Conservation (phyloP, 169 alveolate species). For the Eimeria necatrix region DNA sequence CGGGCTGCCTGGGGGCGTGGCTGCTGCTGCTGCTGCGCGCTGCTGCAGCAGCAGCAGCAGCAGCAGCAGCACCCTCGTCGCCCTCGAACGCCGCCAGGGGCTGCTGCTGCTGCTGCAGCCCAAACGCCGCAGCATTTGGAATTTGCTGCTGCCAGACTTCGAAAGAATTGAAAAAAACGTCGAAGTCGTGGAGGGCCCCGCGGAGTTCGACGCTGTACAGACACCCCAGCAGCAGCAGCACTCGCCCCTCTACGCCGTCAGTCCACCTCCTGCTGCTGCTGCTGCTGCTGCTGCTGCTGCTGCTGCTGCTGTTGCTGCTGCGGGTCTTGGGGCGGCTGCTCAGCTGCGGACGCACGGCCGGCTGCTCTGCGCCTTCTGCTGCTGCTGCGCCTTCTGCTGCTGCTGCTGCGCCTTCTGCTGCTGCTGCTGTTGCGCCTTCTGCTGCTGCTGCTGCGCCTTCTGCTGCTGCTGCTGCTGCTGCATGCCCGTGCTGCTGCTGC, state of each 20-base stretch:
- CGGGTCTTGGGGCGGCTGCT: background rate
- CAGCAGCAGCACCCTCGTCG: conserved; percentile 45
- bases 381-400: background rate
- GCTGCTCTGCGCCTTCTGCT: no score
- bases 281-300: background rate
- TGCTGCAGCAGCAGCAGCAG: conserved; percentile 50
- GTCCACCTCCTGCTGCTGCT: background rate
- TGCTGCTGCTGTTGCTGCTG: background rate
- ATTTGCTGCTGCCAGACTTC: conserved; percentile 51
- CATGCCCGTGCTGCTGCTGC: no score
- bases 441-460: background rate
- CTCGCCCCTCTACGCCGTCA: background rate
- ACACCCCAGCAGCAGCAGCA: background rate
- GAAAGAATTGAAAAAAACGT: conserved; percentile 20
- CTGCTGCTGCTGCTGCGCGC: background rate
- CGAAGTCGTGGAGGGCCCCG: conserved; percentile 30
- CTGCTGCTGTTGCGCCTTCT: background rate
- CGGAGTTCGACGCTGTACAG: conserved; percentile 31
- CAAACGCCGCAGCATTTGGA: conserved; percentile 28
- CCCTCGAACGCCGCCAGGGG: conserved; percentile 54
- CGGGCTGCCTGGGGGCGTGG: background rate
- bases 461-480: conserved; percentile 25
- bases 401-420: background rate
- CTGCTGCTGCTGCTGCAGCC: conserved; percentile 62
- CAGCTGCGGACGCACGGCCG: no score